Conservation (phyloP, 306 rosid species). For the Lathyrus tuberosus region DNA sequence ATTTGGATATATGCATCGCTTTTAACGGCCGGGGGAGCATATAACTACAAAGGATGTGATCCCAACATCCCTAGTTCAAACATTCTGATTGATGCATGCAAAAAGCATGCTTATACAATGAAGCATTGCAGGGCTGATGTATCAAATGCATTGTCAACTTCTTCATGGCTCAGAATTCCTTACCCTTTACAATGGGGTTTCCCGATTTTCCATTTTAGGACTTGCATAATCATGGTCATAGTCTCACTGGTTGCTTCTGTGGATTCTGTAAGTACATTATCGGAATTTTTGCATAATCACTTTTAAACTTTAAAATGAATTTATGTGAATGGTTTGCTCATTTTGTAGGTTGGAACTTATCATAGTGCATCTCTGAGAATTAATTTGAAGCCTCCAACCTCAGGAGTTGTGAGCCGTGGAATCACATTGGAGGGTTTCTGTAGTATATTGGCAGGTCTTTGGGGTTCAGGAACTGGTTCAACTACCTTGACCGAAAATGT, state of each 20-base stretch:
- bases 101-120: conserved; percentile 86
- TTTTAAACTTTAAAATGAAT: not conserved
- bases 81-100: conserved; percentile 77
- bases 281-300: not conserved
- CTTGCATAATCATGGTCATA: conserved; percentile 80
- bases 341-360: conserved; percentile 85
- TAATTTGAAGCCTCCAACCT: conserved; percentile 69
- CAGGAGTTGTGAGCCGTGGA: conserved; percentile 87
- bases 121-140: conserved; percentile 86
- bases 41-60: conserved; percentile 82
- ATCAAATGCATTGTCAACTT: conserved; percentile 73
- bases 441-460: conserved; percentile 84
- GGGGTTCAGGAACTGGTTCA: conserved; percentile 98
- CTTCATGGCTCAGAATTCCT: conserved; percentile 81
- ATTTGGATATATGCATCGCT: conserved; percentile 88
- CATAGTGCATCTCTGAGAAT: conserved; percentile 59
- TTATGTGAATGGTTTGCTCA: conserved; percentile 14
- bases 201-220: conserved; percentile 78
- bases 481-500: conserved; percentile 91
- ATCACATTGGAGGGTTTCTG: conserved; percentile 95
- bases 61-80: conserved; percentile 86
- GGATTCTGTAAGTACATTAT: conserved; percentile 71
- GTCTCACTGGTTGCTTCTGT: conserved; percentile 82
- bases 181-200: conserved; percentile 93
- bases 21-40: conserved; percentile 95